These are phyloP conservation scores for Calonectria ilicicola DNA, from an alignment of 2,329 filamentous ascomycete species.

Conservation along the genomic window DNA sequence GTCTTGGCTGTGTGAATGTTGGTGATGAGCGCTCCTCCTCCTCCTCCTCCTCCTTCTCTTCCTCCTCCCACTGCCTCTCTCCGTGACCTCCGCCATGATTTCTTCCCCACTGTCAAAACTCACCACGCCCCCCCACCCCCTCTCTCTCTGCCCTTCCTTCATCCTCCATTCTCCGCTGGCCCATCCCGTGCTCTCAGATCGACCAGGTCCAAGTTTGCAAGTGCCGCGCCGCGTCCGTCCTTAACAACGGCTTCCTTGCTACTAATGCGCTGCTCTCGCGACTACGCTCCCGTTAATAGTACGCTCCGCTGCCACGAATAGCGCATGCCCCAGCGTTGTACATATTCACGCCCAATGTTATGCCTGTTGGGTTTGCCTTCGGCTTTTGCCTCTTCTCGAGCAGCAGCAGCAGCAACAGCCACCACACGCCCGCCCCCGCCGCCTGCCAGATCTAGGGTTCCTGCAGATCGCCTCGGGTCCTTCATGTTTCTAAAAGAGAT, in stretches of 20 bases:
- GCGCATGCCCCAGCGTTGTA: background rate
- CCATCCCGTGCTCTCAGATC: slow-evolving; percentile 5
- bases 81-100: background rate
- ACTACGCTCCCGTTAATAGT: background rate
- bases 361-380: background rate
- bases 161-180: background rate
- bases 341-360: background rate
- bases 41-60: background rate
- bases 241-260: background rate
- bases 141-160: background rate
- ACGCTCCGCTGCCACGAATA: background rate
- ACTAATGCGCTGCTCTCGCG: background rate
- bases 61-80: slow-evolving; percentile 3
- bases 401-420: too few species aligned
- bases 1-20: background rate
- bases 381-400: background rate
- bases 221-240: slow-evolving; percentile 22
- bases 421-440: slow-evolving; percentile 12
- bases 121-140: background rate
- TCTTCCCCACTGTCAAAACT: background rate
- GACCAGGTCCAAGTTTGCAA: slow-evolving; percentile 7
- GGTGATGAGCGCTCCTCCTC: background rate
- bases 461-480: slow-evolving; percentile 41
- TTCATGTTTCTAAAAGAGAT: slow-evolving; percentile 17
- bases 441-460: slow-evolving; percentile 41